These are phyloP conservation scores for Ustilago trichophora DNA, from an alignment of 1,284 basidiomycete species.

Conservation along the genomic window DNA sequence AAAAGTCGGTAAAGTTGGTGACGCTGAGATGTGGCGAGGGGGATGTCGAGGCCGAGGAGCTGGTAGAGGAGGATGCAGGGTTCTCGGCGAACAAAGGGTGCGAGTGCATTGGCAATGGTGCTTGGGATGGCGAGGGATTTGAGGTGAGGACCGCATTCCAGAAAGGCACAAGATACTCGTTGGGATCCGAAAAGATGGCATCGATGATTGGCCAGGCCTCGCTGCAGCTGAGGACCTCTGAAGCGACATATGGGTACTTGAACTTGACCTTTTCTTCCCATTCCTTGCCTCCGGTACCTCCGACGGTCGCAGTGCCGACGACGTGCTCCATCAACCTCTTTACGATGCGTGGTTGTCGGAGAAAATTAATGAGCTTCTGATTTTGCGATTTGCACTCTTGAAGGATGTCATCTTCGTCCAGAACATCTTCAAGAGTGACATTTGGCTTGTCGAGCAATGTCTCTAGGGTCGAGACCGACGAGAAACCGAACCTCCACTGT, in stretches of 20 bases:
- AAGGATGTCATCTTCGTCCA: conserved; percentile 92
- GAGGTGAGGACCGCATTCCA: conserved; percentile 91
- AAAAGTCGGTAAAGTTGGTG: conserved; percentile 36
- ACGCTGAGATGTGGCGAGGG: conserved; percentile 41
- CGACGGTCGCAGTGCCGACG: conserved; percentile 81
- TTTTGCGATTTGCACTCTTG: conserved; percentile 97
- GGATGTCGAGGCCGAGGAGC: conserved; percentile 31
- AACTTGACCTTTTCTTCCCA: conserved; percentile 65
- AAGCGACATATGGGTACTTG: conserved; percentile 86
- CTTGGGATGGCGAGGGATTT: conserved; percentile 68
- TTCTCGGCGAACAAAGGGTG: conserved; percentile 61
- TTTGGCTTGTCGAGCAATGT: conserved; percentile 63
- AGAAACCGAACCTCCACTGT: conserved; percentile 65
- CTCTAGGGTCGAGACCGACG: conserved; percentile 60
- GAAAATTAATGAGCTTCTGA: conserved; percentile 83
- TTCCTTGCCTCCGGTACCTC: conserved; percentile 70
- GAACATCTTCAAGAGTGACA: conserved; percentile 80
- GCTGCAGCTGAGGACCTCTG: conserved; percentile 88
- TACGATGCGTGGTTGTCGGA: conserved; percentile 80
- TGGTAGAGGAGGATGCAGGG: conserved; percentile 13
- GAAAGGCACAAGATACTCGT: conserved; percentile 73
- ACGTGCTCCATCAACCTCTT: conserved; percentile 83
- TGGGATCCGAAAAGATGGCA: conserved; percentile 79
- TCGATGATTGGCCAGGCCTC: conserved; percentile 95
- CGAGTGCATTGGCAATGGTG: conserved; percentile 59